A percentile compares a stretch with the other conserved stretches of the same genome.
phyloP scores from a whole-genome alignment of 371 early-diverging fungal species.

The Circinella umbellata region DNA sequence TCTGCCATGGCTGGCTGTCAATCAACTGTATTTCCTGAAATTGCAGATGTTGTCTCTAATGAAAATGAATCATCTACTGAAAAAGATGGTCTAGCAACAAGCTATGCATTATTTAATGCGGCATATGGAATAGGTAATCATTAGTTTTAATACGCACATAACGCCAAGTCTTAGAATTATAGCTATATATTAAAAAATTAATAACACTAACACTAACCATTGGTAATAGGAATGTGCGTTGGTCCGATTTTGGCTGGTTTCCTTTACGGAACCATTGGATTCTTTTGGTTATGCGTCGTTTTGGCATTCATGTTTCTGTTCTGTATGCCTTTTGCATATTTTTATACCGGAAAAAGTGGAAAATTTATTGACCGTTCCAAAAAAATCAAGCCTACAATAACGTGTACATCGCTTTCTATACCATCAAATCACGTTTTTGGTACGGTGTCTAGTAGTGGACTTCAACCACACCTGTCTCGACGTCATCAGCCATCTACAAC shows the following conservation, averaged over 20 bases:
- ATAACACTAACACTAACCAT: not conserved
- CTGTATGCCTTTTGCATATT: conserved; percentile 43
- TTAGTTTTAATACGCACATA: conserved; percentile 23
- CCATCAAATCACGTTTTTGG: not conserved
- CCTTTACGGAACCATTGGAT: conserved; percentile 40
- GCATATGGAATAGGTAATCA: conserved; percentile 50
- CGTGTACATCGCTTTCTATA: not conserved
- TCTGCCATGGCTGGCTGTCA: conserved; percentile 48
- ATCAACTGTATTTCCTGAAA: conserved; percentile 49
- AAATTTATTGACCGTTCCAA: not conserved
- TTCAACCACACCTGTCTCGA: not conserved
- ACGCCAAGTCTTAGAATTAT: too few relatives aligned
- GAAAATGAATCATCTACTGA: conserved; percentile 28
- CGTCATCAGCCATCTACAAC: not conserved
- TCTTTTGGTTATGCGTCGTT: conserved; percentile 47
- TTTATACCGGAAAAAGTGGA: conserved; percentile 33
- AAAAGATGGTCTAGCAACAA: conserved; percentile 40
- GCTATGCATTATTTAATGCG: conserved; percentile 50
- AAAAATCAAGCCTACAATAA: not conserved
- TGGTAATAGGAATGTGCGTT: conserved; percentile 35
- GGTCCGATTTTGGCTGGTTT: conserved; percentile 50
- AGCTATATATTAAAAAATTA: conserved; percentile 17
- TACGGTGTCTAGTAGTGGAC: not conserved
- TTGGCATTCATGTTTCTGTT: conserved; percentile 33
- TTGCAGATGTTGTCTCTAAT: conserved; percentile 40